Conservation (phyloP, 106 monocot species). For the Iris macrosiphon region DNA sequence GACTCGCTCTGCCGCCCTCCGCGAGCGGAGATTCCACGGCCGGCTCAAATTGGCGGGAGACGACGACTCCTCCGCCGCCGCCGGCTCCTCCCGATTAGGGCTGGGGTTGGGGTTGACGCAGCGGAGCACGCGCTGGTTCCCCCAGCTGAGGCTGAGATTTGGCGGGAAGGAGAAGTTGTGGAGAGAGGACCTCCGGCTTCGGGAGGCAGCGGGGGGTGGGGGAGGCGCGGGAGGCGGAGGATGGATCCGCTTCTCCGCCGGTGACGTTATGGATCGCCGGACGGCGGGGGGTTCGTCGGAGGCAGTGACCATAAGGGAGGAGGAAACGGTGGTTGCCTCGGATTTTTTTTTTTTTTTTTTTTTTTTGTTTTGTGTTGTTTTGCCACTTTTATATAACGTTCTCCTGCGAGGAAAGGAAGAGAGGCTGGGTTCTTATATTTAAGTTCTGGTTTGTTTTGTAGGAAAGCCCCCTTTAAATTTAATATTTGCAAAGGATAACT, state of each 20-base stretch:
- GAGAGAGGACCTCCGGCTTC: neutral
- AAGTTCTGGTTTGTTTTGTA: too few species aligned
- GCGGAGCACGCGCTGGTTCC: slow-evolving; percentile 11
- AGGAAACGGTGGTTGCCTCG: too few species aligned
- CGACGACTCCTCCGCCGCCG: neutral
- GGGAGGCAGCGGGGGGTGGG: neutral
- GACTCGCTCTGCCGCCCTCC: slow-evolving; percentile 1
- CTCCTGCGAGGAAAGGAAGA: too few species aligned
- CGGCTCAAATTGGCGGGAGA: neutral
- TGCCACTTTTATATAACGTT: too few species aligned
- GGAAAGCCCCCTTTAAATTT: too few species aligned
- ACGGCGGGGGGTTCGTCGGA: neutral
- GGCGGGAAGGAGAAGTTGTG: slow-evolving; percentile 18
- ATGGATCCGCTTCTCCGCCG: neutral
- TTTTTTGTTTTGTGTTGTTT: too few species aligned
- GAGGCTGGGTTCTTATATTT: too few species aligned
- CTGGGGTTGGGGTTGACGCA: slow-evolving; percentile 6
- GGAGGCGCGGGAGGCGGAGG: too few species aligned
- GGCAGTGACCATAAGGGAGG: slow-evolving; percentile 4
- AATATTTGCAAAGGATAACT: too few species aligned
- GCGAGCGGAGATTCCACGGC: slow-evolving; percentile 19
- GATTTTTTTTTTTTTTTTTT: neutral
- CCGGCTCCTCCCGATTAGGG: slow-evolving; percentile 1
- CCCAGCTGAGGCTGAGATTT: slow-evolving; percentile 9
- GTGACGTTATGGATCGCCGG: neutral